Evolutionary conservation across 83 land plant species (phyloP).

Genomic region (Larix sibirica): DNA sequence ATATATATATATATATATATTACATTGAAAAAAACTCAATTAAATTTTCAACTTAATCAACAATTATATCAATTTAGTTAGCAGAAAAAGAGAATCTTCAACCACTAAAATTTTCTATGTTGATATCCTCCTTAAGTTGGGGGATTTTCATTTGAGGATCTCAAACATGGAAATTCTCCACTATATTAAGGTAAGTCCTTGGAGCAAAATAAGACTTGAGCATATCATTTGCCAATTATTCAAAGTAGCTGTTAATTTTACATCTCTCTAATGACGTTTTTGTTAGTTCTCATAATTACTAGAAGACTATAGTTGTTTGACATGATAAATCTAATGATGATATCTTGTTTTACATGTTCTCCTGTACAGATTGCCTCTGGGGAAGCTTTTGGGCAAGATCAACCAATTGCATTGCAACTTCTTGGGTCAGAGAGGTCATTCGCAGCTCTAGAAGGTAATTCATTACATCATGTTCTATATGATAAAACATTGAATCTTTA

Average conservation of each 20-base stretch:
- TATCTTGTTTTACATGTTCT: not conserved
- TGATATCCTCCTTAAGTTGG: too few species aligned
- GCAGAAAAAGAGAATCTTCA: too few species aligned
- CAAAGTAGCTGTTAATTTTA: not conserved
- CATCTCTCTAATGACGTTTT: not conserved
- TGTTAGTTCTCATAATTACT: not conserved
- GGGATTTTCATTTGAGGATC: too few species aligned
- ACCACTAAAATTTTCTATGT: too few species aligned
- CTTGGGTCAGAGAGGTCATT: constrained; percentile 90
- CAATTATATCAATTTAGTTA: too few species aligned
- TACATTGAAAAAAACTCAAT: too few species aligned
- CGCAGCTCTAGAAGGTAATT: constrained; percentile 87
- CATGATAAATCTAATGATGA: not conserved
- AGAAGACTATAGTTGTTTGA: not conserved
- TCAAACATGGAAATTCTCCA: too few species aligned
- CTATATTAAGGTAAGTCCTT: not conserved
- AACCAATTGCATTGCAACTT: constrained; percentile 84
- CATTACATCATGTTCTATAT: not conserved
- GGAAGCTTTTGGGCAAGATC: constrained; percentile 93
- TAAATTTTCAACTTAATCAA: too few species aligned
- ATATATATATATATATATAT: too few species aligned
- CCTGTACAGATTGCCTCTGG: constrained; percentile 88
- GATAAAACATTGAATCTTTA: not conserved
- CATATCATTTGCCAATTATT: not conserved
- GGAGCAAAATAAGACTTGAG: not conserved